phyloP scores from a whole-genome alignment of 2,329 filamentous ascomycete genomes.

The Volutella citrinella region DNA sequence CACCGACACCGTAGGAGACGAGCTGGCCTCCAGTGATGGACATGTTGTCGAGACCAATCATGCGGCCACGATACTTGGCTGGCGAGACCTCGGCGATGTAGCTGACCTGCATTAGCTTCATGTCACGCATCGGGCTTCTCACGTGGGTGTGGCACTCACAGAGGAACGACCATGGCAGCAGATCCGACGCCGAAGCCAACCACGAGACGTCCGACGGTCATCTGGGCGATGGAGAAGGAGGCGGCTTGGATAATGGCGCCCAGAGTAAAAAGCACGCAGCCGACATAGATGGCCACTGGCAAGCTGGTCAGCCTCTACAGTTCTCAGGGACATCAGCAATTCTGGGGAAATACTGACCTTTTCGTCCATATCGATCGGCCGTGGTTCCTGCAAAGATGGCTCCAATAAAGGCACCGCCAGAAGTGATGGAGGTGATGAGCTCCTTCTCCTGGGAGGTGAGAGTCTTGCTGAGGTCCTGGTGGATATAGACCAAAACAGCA shows the following conservation, averaged over 20 bases:
- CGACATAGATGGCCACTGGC: conserved; percentile 27
- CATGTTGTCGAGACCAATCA: conserved; percentile 48
- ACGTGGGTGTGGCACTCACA: conserved; percentile 13
- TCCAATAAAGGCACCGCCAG: conserved; percentile 32
- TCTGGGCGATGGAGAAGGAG: conserved; percentile 23
- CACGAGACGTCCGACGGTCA: conserved; percentile 35
- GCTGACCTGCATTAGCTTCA: conserved; percentile 5
- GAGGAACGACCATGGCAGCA: conserved; percentile 44
- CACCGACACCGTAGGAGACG: conserved; percentile 39
- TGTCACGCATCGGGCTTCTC: neutral
- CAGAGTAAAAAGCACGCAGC: conserved; percentile 23
- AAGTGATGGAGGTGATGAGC: conserved; percentile 49
- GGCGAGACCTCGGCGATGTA: conserved; percentile 52
- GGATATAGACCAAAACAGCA: conserved; percentile 26
- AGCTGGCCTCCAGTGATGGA: conserved; percentile 41
- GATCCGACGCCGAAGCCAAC: conserved; percentile 48
- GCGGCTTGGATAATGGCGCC: conserved; percentile 25
- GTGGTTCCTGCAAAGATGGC: conserved; percentile 25
- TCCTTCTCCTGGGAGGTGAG: conserved; percentile 44
- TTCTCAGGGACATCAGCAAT: too few relatives aligned
- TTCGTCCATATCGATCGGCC: conserved; percentile 25
- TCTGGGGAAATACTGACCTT: too few relatives aligned
- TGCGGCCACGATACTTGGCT: conserved; percentile 45
- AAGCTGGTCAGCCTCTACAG: too few relatives aligned
- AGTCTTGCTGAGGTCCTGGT: conserved; percentile 33